Evolutionary conservation across 2,329 filamentous ascomycete genomes (phyloP).

Genomic region (Metarhizium robertsii): DNA sequence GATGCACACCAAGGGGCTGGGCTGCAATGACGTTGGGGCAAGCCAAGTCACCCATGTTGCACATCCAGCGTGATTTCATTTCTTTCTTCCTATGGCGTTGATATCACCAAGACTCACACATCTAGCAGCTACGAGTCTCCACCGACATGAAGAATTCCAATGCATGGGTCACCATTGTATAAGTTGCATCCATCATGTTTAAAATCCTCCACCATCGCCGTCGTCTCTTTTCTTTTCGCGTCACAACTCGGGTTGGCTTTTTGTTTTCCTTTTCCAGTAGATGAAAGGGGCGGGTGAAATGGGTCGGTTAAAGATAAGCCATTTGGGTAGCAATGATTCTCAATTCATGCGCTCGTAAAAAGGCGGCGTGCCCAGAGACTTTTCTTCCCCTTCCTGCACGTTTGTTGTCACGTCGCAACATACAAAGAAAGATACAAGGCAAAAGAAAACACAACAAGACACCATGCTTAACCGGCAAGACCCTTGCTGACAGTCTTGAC

Average conservation of each 20-base stretch:
- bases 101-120: not conserved
- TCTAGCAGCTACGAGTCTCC: not conserved
- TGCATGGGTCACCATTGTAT: conserved; percentile 3
- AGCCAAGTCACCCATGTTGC: not conserved
- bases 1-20: not conserved
- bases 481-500: conserved; percentile 58
- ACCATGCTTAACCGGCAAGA: conserved; percentile 27
- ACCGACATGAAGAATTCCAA: conserved; percentile 1
- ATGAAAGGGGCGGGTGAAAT: conserved; percentile 8
- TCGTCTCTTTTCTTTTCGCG: conserved; percentile 12
- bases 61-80: not conserved
- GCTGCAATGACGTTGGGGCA: not conserved
- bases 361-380: conserved; percentile 5
- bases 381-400: not conserved
- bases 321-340: conserved; percentile 13
- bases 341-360: conserved; percentile 15
- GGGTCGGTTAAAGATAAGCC: not conserved
- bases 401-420: not conserved
- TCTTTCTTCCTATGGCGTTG: not conserved
- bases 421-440: not conserved
- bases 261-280: conserved; percentile 9
- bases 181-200: not conserved
- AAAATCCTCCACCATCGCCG: conserved; percentile 6
- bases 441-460: not conserved
- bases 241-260: conserved; percentile 16